These are phyloP conservation scores for Trichoderma gamsii DNA, from an alignment of 495 filamentous ascomycete species.

Conservation along the genomic window DNA sequence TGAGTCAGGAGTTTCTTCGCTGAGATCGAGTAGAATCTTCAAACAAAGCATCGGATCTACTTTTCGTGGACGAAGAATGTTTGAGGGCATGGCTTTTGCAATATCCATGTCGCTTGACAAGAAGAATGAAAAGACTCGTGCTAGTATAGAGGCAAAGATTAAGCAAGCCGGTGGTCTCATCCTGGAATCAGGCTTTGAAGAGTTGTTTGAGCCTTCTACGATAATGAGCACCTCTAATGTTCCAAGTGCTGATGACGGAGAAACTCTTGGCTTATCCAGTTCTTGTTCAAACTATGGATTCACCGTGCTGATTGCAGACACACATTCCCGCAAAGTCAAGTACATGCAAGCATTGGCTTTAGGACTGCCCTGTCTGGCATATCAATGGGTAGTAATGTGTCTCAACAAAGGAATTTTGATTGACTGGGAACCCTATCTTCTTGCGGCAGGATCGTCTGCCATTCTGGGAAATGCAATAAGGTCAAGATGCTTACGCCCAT, in stretches of 20 bases:
- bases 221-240: conserved; percentile 20
- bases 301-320: conserved; percentile 76
- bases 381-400: conserved; percentile 75
- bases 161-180: conserved; percentile 62
- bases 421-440: conserved; percentile 74
- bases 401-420: conserved; percentile 52
- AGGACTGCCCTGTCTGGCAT: conserved; percentile 75
- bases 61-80: conserved; percentile 38
- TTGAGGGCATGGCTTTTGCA: conserved; percentile 74
- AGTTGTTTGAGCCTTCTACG: conserved; percentile 61
- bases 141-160: conserved; percentile 39
- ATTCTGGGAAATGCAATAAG: conserved; percentile 73
- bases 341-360: conserved; percentile 94
- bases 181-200: conserved; percentile 71
- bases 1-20: conserved; percentile 27
- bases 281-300: conserved; percentile 48
- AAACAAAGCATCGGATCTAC: conserved; percentile 20
- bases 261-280: conserved; percentile 26
- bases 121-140: conserved; percentile 46
- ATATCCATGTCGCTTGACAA: conserved; percentile 56
- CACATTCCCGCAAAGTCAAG: conserved; percentile 81
- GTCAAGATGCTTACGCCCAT: conserved; percentile 59
- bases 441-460: conserved; percentile 75
- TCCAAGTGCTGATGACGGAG: conserved; percentile 31
- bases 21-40: conserved; percentile 17